A percentile compares a stretch with the other conserved stretches of the same genome.
Conservation (phyloP, 108 stramenopile genomes). For the Skeletonema marinoi region DNA sequence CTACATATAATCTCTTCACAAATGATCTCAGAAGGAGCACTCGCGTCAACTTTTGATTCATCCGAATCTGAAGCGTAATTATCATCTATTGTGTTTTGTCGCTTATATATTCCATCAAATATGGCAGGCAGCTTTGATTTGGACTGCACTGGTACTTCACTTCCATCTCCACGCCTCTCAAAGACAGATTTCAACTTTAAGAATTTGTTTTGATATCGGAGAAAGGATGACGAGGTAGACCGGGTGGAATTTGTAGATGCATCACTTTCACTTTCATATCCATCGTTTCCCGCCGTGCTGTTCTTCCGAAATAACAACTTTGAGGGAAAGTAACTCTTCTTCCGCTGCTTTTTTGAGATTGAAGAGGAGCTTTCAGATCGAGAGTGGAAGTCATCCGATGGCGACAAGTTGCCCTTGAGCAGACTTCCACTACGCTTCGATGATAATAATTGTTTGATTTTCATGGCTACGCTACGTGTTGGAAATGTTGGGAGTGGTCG, state of each 20-base stretch:
- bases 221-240: constrained; percentile 33
- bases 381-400: neutral
- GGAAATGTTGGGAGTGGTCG: neutral
- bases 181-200: constrained; percentile 19
- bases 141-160: constrained; percentile 27
- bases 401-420: neutral
- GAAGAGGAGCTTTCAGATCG: neutral
- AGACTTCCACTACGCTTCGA: neutral
- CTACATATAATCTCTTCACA: constrained; percentile 10
- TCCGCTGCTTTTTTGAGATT: neutral
- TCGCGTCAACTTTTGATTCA: constrained; percentile 14
- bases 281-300: constrained; percentile 5
- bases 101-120: constrained; percentile 36
- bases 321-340: neutral
- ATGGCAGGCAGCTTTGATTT: constrained; percentile 16
- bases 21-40: constrained; percentile 14
- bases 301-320: neutral
- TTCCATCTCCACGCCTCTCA: constrained; percentile 27
- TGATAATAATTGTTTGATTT: neutral
- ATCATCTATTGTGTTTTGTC: constrained; percentile 34
- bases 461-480: neutral
- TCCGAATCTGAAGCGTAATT: constrained; percentile 24
- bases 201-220: constrained; percentile 33
- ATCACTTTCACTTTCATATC: constrained; percentile 25
- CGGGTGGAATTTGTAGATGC: constrained; percentile 23